A percentile compares a stretch with the other conserved stretches of the same genome.
Conservation (phyloP, 1,284 basidiomycete species). For the Cutaneotrichosporon sp. region DNA sequence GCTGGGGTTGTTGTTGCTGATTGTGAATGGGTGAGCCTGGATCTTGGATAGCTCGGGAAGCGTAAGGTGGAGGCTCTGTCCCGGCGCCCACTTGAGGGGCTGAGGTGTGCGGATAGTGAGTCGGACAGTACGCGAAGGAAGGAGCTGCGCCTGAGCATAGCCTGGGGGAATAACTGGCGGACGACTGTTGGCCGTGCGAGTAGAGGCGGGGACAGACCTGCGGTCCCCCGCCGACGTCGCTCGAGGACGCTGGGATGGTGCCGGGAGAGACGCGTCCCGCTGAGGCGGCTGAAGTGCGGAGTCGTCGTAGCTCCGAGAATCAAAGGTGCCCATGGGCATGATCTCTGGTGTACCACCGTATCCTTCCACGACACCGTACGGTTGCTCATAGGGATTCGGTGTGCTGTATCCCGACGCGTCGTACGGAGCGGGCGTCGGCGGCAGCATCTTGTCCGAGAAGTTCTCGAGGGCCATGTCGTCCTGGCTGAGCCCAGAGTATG, state of each 20-base stretch:
- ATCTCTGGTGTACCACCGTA: slow-evolving; percentile 17
- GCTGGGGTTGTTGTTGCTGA: slow-evolving; percentile 64
- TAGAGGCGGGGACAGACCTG: not conserved
- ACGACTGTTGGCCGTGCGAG: not conserved
- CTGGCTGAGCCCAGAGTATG: slow-evolving; percentile 9
- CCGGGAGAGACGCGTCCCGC: slow-evolving; percentile 1
- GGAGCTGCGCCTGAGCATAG: slow-evolving; percentile 71
- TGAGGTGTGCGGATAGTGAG: slow-evolving; percentile 66
- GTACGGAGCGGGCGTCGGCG: not conserved
- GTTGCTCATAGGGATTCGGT: not conserved
- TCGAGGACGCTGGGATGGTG: not conserved
- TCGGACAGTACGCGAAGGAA: slow-evolving; percentile 74
- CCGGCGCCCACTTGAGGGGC: slow-evolving; percentile 69
- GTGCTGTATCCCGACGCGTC: slow-evolving; percentile 1
- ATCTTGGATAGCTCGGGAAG: slow-evolving; percentile 68
- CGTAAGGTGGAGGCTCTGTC: slow-evolving; percentile 63
- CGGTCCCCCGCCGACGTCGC: not conserved
- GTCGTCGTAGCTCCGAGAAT: not conserved
- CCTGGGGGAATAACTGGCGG: slow-evolving; percentile 45
- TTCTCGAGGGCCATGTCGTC: slow-evolving; percentile 21
- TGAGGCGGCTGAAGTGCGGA: not conserved
- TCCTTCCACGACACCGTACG: slow-evolving; percentile 3
- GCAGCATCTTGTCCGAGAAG: slow-evolving; percentile 24
- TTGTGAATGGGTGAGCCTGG: slow-evolving; percentile 79
- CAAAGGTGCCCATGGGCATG: slow-evolving; percentile 15